Percentiles rank a stretch among this genome's conserved stretches.
Conservation (phyloP, 1,139 yeast species). For the Geotrichum australiense region DNA sequence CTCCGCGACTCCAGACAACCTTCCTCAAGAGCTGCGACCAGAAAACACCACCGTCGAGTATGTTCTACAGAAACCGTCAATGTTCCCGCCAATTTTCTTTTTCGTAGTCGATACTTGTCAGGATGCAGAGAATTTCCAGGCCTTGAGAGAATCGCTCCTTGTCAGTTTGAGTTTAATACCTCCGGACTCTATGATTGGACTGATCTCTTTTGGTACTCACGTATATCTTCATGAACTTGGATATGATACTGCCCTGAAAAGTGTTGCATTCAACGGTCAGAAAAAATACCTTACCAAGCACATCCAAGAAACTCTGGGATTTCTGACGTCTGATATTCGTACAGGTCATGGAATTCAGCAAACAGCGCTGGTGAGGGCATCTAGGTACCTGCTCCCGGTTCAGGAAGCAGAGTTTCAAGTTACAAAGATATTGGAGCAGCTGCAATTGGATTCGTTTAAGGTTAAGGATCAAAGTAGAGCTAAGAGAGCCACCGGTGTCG, state of each 20-base stretch:
- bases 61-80: slow-evolving; percentile 41
- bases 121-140: slow-evolving; percentile 43
- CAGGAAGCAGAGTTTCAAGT: slow-evolving; percentile 51
- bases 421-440: slow-evolving; percentile 46
- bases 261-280: slow-evolving; percentile 52
- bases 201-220: slow-evolving; percentile 59
- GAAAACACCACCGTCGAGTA: slow-evolving; percentile 55
- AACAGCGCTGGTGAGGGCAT: slow-evolving; percentile 20
- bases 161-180: slow-evolving; percentile 54
- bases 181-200: slow-evolving; percentile 40
- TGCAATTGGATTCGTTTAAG: slow-evolving; percentile 50
- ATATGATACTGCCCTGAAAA: slow-evolving; percentile 31
- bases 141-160: slow-evolving; percentile 50
- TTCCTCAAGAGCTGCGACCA: slow-evolving; percentile 35
- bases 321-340: slow-evolving; percentile 40
- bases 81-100: slow-evolving; percentile 43
- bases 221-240: slow-evolving; percentile 56
- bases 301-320: slow-evolving; percentile 48
- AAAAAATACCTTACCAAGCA: slow-evolving; percentile 49
- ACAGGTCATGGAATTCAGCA: slow-evolving; percentile 9
- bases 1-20: slow-evolving; percentile 22
- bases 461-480: slow-evolving; percentile 43
- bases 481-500: slow-evolving; percentile 58
- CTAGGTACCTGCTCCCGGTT: slow-evolving; percentile 30
- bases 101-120: slow-evolving; percentile 65